Conservation (phyloP, 1,139 yeast species). For the Geotrichum siamense region DNA sequence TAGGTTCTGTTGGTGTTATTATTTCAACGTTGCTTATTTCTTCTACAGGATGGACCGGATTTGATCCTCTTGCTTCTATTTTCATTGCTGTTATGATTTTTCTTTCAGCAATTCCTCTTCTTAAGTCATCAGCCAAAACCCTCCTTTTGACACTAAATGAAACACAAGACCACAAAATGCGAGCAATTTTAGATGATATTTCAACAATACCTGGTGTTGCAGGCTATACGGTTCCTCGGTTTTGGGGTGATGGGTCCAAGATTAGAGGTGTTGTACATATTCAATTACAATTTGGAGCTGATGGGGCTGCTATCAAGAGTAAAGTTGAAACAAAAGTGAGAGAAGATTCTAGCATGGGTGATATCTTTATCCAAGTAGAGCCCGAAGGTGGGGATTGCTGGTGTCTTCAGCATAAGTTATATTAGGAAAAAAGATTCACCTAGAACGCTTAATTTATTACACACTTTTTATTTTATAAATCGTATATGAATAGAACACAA, state of each 20-base stretch:
- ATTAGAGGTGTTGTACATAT: slow-evolving; percentile 49
- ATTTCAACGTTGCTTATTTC: slow-evolving; percentile 58
- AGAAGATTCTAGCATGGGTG: slow-evolving; percentile 30
- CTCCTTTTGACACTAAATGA: slow-evolving; percentile 56
- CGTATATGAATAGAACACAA: no score
- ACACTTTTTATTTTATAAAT: no score
- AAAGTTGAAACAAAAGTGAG: slow-evolving; percentile 46
- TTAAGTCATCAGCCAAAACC: slow-evolving; percentile 71
- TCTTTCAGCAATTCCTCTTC: slow-evolving; percentile 72
- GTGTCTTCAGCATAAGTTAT: slow-evolving; percentile 25
- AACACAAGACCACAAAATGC: slow-evolving; percentile 51
- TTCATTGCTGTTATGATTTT: slow-evolving; percentile 78
- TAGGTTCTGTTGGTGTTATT: slow-evolving; percentile 95
- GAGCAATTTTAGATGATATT: slow-evolving; percentile 60
- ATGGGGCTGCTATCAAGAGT: slow-evolving; percentile 51
- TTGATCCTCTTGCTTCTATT: slow-evolving; percentile 89
- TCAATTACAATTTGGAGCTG: slow-evolving; percentile 63
- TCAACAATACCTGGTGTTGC: slow-evolving; percentile 69
- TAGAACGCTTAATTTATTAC: no score
- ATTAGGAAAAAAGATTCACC: no score
- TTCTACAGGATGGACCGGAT: slow-evolving; percentile 48
- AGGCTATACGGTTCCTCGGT: slow-evolving; percentile 80
- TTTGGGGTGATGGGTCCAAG: slow-evolving; percentile 66
- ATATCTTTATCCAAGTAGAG: slow-evolving; percentile 38
- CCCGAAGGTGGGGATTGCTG: slow-evolving; percentile 34